Base-by-base conservation (phyloP, 129 eudicot species). In the Flaveria ramosissima region DNA sequence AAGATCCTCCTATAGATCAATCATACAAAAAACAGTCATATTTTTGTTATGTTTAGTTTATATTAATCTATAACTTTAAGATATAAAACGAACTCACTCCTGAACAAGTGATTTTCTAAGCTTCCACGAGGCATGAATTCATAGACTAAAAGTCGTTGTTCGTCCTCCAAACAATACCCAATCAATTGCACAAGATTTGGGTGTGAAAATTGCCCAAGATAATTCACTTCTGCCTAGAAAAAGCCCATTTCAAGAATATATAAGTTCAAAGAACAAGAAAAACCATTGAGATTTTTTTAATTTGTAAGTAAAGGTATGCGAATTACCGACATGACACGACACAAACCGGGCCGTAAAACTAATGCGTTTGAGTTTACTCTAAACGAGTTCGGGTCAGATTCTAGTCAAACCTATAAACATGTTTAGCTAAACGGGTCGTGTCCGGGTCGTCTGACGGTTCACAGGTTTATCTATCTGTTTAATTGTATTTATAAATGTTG, bases 71-170 rank as follows among this genome's bases (percentile, higher is more conserved):
- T 0, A 11, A n/a, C 50, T 46, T 0, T 8, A 66, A 17, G 39
- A 73, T 56, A 65, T 30, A 53, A 45, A 74, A 12, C 19, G 1
- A 67, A 84, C 95, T 85, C 77, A 93, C 98, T 86, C 84, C 96
- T 84, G 77, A 93, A 93, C 62, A 93, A 73, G 69, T 93, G 98
- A 70, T 93, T 93, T 73, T 93, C 98, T 78, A 93, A 88, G 87
- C 98, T 90, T 41, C 98, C 98, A 41, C 96, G 84, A 62, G 96
- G 92, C 98, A 93, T 90, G 84, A 93, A 93, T 45, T 93, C 98
- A 23, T 93, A 93, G 57, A 93, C 98, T 80, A 92, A 68, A 79
- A 92, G 94, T 12, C 98, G 74, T 39, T 90, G 94, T 52, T 92
- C 96, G 70, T 90, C 98, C 83, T 92, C 98, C 72, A 88, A 86